Evolutionary conservation across 1,139 yeast species (phyloP), one percentile per base, ranked within the genome.

Genomic region (Kazachstania sp.): DNA sequence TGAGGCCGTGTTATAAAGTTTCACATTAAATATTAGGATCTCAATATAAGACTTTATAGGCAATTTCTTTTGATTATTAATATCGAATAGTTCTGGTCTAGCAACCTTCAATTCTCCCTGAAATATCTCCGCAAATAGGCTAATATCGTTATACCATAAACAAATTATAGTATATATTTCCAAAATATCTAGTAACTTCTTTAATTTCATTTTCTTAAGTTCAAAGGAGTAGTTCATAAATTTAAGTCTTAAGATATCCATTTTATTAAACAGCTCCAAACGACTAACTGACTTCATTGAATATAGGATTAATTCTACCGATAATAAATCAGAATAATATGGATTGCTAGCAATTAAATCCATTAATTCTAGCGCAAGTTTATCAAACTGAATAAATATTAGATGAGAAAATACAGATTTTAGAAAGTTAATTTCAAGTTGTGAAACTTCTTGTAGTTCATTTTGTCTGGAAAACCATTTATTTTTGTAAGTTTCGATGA

Each of bases 381-480:
- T 70, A 44, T 68, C 61, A 38, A 70, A 62, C 15, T 68, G 67
- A 52, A 70, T 69, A 45, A 66, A 71, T 41, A 61, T 63, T 50
- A 76, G 60, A 54, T 69, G 75, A 4, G 56, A 56, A 3, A 72
- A 51, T 13, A 74, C 47, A 12, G 54, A 54, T 32, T 55, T 58
- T 5, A 73, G 45, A 38, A 75, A 69, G 2, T 61, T 61, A 6
- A 51, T 34, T 50, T 75, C 78, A 50, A 69, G 55, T 2, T 49
- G 26, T 0, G 68, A 56, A 3, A 51, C 48, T 36, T 46, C 52
- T 32, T 48, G 54, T 1, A 40, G 53, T 11, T 5, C 39, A 6
- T 16, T 13, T 2, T 15, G 31, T 19, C 49, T 54, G 6, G 49
- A 46, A 4, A 62, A 36, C 70, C 71, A 67, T 41, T 61, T 59